Base-by-base conservation (phyloP, 306 rosid genomes). In the Casuarina equisetifolia region DNA sequence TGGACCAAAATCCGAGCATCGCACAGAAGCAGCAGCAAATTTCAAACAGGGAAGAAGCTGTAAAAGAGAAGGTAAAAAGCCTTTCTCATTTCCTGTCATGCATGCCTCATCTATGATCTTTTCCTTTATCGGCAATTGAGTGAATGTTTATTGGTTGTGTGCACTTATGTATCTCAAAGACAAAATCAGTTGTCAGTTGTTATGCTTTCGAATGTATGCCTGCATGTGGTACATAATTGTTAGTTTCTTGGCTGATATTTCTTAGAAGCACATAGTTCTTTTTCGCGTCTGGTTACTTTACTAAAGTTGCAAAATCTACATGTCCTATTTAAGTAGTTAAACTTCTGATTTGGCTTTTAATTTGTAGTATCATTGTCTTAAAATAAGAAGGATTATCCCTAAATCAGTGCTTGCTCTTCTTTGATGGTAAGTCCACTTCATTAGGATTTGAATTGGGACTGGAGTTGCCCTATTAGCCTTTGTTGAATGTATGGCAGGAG, bases 11-110 rank as follows among this genome's bases (percentile, higher is more conserved):
- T 72, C 84, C 90, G 4, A 64, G 67, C 61, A 44, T 88, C 53
- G 80, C 92, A 11, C 85, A 88, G 69, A 90, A 93, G 86, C 95
- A 90, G 83, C 88, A 71, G 7, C 93, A 80, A 63, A 79, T 86
- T 71, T 83, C 93, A 54, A 84, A 85, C 72, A 79, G 87, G 63
- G 89, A 93, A 83, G 95, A 91, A 78, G 85, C 85, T 4, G 89
- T 91, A 25, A 90, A 93, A 73, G 98, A 91, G 85, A 91, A 91
- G 98, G 97, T 93, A 79, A 73, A 17, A 40, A 45, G 71, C 78
- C 75, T 76, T 52, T 69, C 67, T 52, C 50, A 48, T 50, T 39
- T 66, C 20, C 39, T 36, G 43, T 48, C 48, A 20, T 43, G n/a
- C 35, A 46, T 46, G 12, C 59, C 32, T 54, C 52, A 16, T 61